Percentiles rank a stretch among this genome's conserved stretches.
Conservation (phyloP, 2,329 filamentous ascomycete species). For the Lecanicillium sp. region DNA sequence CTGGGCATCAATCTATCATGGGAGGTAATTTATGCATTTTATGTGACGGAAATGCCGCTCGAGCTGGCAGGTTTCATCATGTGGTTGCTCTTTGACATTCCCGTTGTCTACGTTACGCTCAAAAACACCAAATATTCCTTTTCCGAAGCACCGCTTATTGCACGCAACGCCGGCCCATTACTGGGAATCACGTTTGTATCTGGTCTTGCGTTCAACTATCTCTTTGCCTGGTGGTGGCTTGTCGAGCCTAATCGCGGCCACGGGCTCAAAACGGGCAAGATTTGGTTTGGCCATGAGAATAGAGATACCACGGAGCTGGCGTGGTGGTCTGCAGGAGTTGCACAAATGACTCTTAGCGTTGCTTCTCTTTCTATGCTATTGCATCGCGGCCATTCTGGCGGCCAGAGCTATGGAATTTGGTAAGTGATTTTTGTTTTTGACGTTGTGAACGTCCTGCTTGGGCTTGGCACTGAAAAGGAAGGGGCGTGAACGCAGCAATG, state of each 20-base stretch:
- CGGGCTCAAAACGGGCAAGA: slow-evolving; percentile 37
- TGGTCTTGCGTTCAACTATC: slow-evolving; percentile 29
- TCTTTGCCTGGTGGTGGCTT: slow-evolving; percentile 40
- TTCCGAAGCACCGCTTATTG: slow-evolving; percentile 30
- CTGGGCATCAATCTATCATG: slow-evolving; percentile 42
- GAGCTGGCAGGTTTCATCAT: slow-evolving; percentile 35
- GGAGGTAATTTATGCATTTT: slow-evolving; percentile 41
- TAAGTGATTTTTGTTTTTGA: slow-evolving; percentile 22
- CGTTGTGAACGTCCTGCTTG: slow-evolving; percentile 7
- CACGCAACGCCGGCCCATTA: slow-evolving; percentile 28
- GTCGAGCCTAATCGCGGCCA: slow-evolving; percentile 28
- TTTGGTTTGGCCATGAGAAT: slow-evolving; percentile 29
- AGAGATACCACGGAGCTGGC: slow-evolving; percentile 41
- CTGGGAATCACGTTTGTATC: slow-evolving; percentile 26
- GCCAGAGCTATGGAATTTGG: slow-evolving; percentile 39
- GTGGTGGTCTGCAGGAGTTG: slow-evolving; percentile 37
- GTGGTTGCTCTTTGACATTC: slow-evolving; percentile 42
- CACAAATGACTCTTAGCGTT: slow-evolving; percentile 32
- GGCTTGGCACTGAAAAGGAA: slow-evolving; percentile 1
- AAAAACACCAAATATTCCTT: slow-evolving; percentile 35
- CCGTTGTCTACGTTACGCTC: slow-evolving; percentile 37
- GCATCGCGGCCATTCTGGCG: slow-evolving; percentile 37
- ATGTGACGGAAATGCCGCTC: slow-evolving; percentile 32
- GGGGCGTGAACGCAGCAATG: slow-evolving; percentile 1
- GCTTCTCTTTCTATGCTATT: slow-evolving; percentile 34